A percentile compares a stretch with the other conserved stretches of the same genome.
Evolutionary conservation across 2,329 filamentous ascomycete genomes (phyloP).

Genomic region (Monosporascus sp.): DNA sequence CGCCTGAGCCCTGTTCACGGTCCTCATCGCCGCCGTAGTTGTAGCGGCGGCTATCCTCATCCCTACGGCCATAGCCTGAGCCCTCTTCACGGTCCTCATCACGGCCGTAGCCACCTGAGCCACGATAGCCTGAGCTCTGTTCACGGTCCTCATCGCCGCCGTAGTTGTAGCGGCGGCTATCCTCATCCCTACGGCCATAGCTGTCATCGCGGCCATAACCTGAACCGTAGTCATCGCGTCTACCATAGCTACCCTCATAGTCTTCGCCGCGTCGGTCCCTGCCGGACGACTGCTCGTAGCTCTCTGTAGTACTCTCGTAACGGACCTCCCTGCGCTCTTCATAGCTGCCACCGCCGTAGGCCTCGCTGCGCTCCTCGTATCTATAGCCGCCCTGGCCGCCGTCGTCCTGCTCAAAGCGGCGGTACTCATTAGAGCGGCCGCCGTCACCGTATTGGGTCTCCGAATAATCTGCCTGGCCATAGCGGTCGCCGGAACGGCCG

Average conservation of each 20-base stretch:
- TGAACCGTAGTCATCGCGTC: slow-evolving; percentile 19
- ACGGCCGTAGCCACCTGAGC: slow-evolving; percentile 10
- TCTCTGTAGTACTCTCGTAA: slow-evolving; percentile 31
- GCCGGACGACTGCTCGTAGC: slow-evolving; percentile 20
- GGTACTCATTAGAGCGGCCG: slow-evolving; percentile 53
- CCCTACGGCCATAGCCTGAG: slow-evolving; percentile 13
- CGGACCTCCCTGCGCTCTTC: slow-evolving; percentile 54
- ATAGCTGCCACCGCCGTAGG: slow-evolving; percentile 50
- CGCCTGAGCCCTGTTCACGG: slow-evolving; percentile 12
- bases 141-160: slow-evolving; percentile 17
- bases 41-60: slow-evolving; percentile 9
- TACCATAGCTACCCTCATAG: slow-evolving; percentile 6
- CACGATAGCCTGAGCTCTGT: slow-evolving; percentile 8
- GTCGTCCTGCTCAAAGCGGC: slow-evolving; percentile 55
- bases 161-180: background rate
- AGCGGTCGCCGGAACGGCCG: slow-evolving; percentile 50
- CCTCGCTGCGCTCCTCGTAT: slow-evolving; percentile 55
- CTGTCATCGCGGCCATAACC: slow-evolving; percentile 22
- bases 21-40: slow-evolving; percentile 12
- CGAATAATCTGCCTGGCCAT: slow-evolving; percentile 56
- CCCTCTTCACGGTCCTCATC: slow-evolving; percentile 14
- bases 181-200: slow-evolving; percentile 19
- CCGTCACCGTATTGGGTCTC: slow-evolving; percentile 55
- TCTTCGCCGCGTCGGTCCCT: slow-evolving; percentile 19
- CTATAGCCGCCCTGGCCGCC: slow-evolving; percentile 41